Evolutionary conservation across 73 alveolate genomes (phyloP), one percentile per base, ranked within the genome.

Genomic region (Paramecium caudatum): DNA sequence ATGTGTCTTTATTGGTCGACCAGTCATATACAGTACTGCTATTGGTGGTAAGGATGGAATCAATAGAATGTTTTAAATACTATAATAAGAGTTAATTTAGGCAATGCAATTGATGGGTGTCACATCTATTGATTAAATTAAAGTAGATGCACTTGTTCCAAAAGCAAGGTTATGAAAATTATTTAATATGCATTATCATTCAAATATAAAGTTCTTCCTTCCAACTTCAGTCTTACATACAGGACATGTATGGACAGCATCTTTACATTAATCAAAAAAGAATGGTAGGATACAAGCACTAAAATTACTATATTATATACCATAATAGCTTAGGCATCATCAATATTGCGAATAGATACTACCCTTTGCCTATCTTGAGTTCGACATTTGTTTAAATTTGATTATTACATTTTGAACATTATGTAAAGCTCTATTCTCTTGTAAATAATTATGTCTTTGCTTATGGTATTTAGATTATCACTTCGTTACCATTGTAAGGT

Each of bases 1-100:
- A 46, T 96, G 96, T 15, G 99, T 96, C 23, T 96, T 95, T 80
- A 23, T 96, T 15, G 99, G 99, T 17, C 83, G 99, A 90, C 96
- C 99, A n/a, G 92, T 69, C 9, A 50, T 94, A 12, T 95, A 95
- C 90, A 95, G 96, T 80, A 47, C 93, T 25, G 97, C 97, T 4
- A 86, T 82, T 12, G 95, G 91, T 34, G 98, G 97, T 19, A 91
- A 90, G 68, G 34, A 93, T 61, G 99, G 98, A 33, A 94, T 96
- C 23, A 93, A 90, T 25, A 85, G 90, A 45, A 92, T 95, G 88
- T 81, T 96, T 34, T 25, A 93, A 19, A 47, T 94, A 9, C 90
- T 96, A 34, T 90, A 95, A 69, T 93, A 94, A 21, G 99, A 96
- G 90, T 82, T 96, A 47, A 63, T 82, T 55, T 87, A 49, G 32